Evolutionary conservation across 345 rosid genomes (phyloP).

Genomic region (Lepidium aucheri): DNA sequence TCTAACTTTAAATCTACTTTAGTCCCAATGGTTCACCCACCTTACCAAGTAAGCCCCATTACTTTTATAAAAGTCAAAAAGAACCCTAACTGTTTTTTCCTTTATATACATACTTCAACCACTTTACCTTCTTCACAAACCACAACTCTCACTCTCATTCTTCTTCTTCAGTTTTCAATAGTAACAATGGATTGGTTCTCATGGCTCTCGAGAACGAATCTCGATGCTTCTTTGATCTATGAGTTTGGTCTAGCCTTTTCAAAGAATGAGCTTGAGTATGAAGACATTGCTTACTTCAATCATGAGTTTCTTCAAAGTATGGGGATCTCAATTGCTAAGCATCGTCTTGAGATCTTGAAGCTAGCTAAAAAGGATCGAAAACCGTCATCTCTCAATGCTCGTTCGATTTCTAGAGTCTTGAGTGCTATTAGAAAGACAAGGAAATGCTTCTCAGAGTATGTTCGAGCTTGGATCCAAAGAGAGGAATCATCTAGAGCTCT

Average conservation of each 20-base stretch:
- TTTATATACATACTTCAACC: background rate
- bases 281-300: conserved; percentile 68
- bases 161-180: background rate
- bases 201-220: conserved; percentile 75
- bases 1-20: conserved; percentile 20
- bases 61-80: conserved; percentile 12
- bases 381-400: conserved; percentile 12
- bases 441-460: conserved; percentile 36
- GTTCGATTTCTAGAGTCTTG: conserved; percentile 42
- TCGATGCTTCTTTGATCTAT: conserved; percentile 66
- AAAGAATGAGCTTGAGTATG: conserved; percentile 83
- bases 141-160: background rate
- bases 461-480: conserved; percentile 41
- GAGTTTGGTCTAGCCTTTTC: conserved; percentile 73
- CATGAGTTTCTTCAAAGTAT: conserved; percentile 97
- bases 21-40: conserved; percentile 31
- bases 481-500: conserved; percentile 51
- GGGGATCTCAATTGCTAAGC: conserved; percentile 91
- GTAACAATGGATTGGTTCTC: conserved; percentile 82
- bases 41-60: conserved; percentile 16
- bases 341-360: conserved; percentile 88
- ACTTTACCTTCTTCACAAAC: conserved; percentile 10
- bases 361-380: conserved; percentile 51
- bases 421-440: conserved; percentile 57
- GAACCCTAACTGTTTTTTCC: conserved; percentile 14